Base-by-base conservation (phyloP, 495 filamentous ascomycete species). In the Talaromyces borbonicus region DNA sequence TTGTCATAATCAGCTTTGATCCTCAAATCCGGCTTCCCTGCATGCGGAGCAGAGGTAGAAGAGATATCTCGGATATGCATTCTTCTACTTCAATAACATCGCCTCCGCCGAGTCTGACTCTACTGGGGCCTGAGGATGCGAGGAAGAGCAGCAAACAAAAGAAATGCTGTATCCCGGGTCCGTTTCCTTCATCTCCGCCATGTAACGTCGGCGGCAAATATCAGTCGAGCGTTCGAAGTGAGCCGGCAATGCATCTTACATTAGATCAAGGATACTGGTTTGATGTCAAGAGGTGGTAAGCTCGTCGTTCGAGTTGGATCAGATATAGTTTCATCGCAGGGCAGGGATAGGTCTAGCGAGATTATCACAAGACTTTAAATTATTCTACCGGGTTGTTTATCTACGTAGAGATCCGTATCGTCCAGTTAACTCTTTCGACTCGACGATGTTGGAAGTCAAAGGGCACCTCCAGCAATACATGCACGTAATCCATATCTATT, bases 1-100 rank as follows among this genome's bases (percentile, higher is more conserved):
- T 87, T 24, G 61, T 84, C 6, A 68, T 84, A 29, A 55, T 87
- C 40, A 79, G 72, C 27, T 87, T 83, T 52, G 81, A 87, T 51
- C 74, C 81, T 0, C 51, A 65, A 3, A 62, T 74, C 30, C 67
- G 62, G 46, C 48, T 78, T 11, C 55, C 60, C 1, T 56, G 51
- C 2, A 35, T 69, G 47, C 38, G n/a, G 7, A 48, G 19, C 23
- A 14, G 8, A 45, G 24, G 7, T 32, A 32, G 27, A 48, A 39
- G 25, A 16, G 26, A 26, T 29, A 6, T 38, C 9, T 14, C 39
- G 24, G 39, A n/a, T n/a, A n/a, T n/a, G n/a, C n/a, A n/a, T n/a
- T n/a, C n/a, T n/a, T n/a, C n/a, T n/a, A 9, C 14, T 22, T 23
- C 15, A 29, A n/a, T 19, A n/a, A 14, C 16, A 20, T 23, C 42